Base-by-base conservation (phyloP, 148 eudicot species). In the Arbutus unedo region DNA sequence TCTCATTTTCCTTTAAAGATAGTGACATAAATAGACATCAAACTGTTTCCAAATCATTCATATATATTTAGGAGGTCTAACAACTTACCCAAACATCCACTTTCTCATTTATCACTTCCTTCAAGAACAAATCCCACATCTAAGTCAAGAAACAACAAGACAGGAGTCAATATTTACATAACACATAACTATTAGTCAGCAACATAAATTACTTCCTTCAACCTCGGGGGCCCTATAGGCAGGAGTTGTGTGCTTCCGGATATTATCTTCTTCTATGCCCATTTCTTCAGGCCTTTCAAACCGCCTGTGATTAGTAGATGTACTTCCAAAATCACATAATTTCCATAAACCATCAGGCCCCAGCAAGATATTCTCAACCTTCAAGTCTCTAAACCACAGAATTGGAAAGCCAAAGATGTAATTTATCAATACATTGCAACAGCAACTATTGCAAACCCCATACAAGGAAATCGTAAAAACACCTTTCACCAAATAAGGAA, bases 211-310 rank as follows among this genome's bases (percentile, higher is more conserved):
- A 79, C 81, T 55, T 77, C 77, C 76, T 77, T 84, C 78, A 85
- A 97, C 99, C 99, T 97, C 99, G 55, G 99, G 99, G 78, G 97
- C 91, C 90, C 99, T 91, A 81, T 97, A 97, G 76, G 98, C 99
- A 83, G 99, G 99, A 74, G 99, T 97, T 11, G 99, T 97, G 86
- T 97, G 91, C 90, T 93, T 97, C 89, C 99, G 91, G 74, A 97
- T 97, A 85, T 87, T 93, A 89, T 97, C 99, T 88, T 97, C 99
- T 88, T 97, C 99, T 59, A 97, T 85, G 48, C 99, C 99, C 99
- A 94, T 97, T 89, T 97, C 99, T 85, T 94, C 98, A 83, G 99
- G 93, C 88, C 88, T 93, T 86, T 93, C 98, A 86, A 97, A 97
- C 82, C 96, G 89, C 78, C 90, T 94, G 88, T 97, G 99, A 85